Base-by-base conservation (phyloP, 345 rosid genomes). In the Eucalyptus leucophloia region DNA sequence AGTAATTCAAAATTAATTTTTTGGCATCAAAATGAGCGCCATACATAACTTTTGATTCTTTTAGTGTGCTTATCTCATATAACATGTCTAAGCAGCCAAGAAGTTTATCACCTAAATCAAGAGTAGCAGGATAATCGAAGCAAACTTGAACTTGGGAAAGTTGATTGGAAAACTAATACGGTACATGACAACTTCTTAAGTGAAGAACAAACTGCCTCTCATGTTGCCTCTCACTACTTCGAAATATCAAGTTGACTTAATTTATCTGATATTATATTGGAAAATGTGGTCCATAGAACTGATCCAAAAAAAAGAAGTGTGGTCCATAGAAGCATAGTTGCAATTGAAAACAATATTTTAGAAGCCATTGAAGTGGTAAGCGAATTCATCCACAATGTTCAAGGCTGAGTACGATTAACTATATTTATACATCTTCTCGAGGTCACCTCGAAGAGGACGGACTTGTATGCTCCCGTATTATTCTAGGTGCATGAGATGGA, bases 1-100 rank as follows among this genome's bases (percentile, higher is more conserved):
- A 4, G 56, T 53, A 53, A 19, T 53, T 1, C 11, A 53, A 53
- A 53, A 53, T 53, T 3, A 19, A 3, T 19, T 53, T 19, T 19
- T 53, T 53, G 0, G 4, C 24, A 53, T 2, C 5, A 53, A 53
- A 53, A 4, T 21, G 11, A 53, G 2, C 1, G 1, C 0, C 0
- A 9, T 53, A 8, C 5, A 21, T 1, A 21, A 53, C 5, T 53
- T 53, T 53, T 53, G 58, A 4, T 53, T 3, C 5, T 53, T 53
- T 9, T 53, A 53, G 5, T 19, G 2, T 53, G 4, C 10, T 53
- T 19, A 53, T 53, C 24, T 0, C 24, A 37, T 77, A 11, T 21
- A 77, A 40, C 9, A 40, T 19, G 47, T 77, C 0, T 11, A 1
- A 23, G 85, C 17, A 77, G 14, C 47, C 47, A 77, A 77, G 16